Conservation (phyloP, 768 basidiomycete genomes). For the Hysterangium stoloniferum region DNA sequence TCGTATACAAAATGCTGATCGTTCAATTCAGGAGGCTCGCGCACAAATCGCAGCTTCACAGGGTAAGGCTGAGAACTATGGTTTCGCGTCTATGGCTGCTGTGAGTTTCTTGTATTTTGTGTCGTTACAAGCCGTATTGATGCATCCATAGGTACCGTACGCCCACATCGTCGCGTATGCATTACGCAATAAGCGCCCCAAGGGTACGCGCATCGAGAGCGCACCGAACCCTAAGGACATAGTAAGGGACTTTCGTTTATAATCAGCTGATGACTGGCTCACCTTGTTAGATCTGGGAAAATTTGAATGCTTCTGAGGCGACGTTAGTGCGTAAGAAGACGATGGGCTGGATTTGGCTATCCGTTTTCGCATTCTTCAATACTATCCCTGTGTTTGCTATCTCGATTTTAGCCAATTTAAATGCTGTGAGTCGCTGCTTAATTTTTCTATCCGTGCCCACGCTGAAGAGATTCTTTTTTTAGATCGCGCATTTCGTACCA, state of each 20-base stretch:
- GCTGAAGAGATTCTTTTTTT: background rate
- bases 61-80: conserved; percentile 78
- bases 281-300: conserved; percentile 70
- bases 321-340: conserved; percentile 59
- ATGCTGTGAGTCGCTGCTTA: conserved; percentile 43
- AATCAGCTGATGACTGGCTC: background rate
- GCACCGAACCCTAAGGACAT: conserved; percentile 91
- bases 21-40: conserved; percentile 66
- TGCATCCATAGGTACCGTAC: conserved; percentile 39
- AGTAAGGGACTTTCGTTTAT: conserved; percentile 32
- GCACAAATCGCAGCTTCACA: conserved; percentile 51
- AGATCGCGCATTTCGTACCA: conserved; percentile 33
- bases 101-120: conserved; percentile 26
- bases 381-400: conserved; percentile 88
- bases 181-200: conserved; percentile 59
- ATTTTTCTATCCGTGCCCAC: background rate
- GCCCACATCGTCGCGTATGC: conserved; percentile 79
- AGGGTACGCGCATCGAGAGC: conserved; percentile 60
- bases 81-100: conserved; percentile 86
- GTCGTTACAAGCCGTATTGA: background rate
- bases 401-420: conserved; percentile 86
- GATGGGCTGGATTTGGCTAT: conserved; percentile 74
- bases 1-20: conserved; percentile 56
- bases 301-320: conserved; percentile 66
- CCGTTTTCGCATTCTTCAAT: conserved; percentile 85